Evolutionary conservation across 106 monocot species (phyloP).

Genomic region (Triglochin maritima): DNA sequence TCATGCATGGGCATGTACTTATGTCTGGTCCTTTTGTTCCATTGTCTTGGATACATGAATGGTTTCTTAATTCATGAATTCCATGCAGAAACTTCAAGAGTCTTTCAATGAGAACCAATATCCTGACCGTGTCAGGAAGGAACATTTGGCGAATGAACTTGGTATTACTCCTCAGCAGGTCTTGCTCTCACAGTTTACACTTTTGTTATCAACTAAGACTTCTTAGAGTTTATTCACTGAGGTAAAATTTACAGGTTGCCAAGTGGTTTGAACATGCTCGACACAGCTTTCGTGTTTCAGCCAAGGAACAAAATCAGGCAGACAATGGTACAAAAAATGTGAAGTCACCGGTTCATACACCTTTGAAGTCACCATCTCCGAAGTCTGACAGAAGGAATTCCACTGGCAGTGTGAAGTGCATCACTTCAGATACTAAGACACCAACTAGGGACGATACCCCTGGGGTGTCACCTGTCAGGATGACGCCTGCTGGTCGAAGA

Average conservation of each 20-base stretch:
- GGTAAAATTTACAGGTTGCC: constrained; percentile 24
- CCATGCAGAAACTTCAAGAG: constrained; percentile 31
- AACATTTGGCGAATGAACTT: constrained; percentile 32
- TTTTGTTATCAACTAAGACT: neutral
- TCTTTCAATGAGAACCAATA: constrained; percentile 34
- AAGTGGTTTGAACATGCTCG: constrained; percentile 54
- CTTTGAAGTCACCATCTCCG: too few species aligned
- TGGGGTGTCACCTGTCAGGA: too few species aligned
- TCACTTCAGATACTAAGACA: neutral
- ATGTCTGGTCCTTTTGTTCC: neutral
- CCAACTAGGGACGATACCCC: too few species aligned
- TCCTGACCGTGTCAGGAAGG: constrained; percentile 27
- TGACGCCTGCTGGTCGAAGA: too few species aligned
- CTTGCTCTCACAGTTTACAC: neutral
- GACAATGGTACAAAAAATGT: neutral
- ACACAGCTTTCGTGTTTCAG: constrained; percentile 11
- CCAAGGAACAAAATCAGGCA: neutral
- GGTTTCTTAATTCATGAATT: neutral
- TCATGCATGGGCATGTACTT: neutral
- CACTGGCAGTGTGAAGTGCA: neutral
- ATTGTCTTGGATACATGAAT: neutral
- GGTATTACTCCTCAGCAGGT: constrained; percentile 34
- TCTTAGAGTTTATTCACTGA: neutral
- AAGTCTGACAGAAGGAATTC: neutral
- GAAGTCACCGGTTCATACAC: too few species aligned